Evolutionary conservation across 768 basidiomycete genomes (phyloP).

Genomic region (Fomitopsis serialis): DNA sequence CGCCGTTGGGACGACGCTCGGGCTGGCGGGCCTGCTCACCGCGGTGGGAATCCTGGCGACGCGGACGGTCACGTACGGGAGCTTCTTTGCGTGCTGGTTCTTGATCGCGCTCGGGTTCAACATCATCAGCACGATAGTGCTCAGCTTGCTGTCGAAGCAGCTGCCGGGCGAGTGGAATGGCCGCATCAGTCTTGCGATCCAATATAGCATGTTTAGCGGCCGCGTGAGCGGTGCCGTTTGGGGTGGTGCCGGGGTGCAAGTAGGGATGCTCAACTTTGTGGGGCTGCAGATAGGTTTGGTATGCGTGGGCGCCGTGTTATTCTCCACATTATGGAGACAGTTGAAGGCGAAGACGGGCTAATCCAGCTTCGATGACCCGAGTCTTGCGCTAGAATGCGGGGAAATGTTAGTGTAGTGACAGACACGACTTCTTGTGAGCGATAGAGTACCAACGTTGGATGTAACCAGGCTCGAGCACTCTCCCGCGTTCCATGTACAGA

Average conservation of each 20-base stretch:
- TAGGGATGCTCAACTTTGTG: constrained; percentile 58
- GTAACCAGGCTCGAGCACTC: too few species aligned
- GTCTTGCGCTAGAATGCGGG: too few species aligned
- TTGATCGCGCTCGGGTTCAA: constrained; percentile 69
- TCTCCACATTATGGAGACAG: constrained; percentile 52
- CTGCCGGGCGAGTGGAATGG: constrained; percentile 59
- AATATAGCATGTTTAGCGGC: constrained; percentile 66
- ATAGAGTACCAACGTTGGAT: too few species aligned
- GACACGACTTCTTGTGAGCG: too few species aligned
- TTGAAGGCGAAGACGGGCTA: constrained; percentile 49
- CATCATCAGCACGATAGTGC: constrained; percentile 59
- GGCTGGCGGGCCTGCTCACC: constrained; percentile 46
- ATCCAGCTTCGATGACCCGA: not conserved
- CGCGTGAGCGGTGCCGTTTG: constrained; percentile 61
- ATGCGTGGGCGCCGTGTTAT: constrained; percentile 50
- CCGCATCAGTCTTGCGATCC: constrained; percentile 52
- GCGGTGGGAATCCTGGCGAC: constrained; percentile 41
- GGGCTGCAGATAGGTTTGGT: constrained; percentile 60
- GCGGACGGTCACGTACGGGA: constrained; percentile 38
- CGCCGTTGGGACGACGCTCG: constrained; percentile 44
- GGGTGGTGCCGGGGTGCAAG: constrained; percentile 55
- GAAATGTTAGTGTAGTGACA: too few species aligned
- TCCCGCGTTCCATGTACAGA: too few species aligned
- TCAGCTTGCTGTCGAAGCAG: constrained; percentile 64
- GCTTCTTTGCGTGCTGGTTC: constrained; percentile 45